Evolutionary conservation across 164 flowering plant species (phyloP), one percentile per base, ranked within the genome.

Genomic region (Magnolia sinica): DNA sequence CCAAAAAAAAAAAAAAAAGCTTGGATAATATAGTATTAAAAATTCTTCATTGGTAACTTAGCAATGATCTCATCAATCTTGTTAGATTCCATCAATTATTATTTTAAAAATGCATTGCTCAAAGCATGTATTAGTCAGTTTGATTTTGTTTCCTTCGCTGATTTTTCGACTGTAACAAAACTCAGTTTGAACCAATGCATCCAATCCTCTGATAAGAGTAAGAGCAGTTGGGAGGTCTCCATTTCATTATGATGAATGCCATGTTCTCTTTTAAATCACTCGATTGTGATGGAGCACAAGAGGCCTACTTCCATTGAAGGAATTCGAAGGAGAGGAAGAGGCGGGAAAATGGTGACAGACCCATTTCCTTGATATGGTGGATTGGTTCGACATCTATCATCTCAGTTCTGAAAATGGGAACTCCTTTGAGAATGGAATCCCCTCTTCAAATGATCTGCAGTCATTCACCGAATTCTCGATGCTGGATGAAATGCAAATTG

Each of bases 401-500:
- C 73, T 76, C 23, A 69, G 50, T 31, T 27, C 29, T 27, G 29
- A 27, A 27, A 27, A 27, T 27, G 83, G 67, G 16, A 76, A 64
- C 9, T 49, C 72, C 11, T n/a, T 70, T 19, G 61, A 45, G 8
- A 72, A 71, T 70, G 81, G 52, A 18, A 58, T 66, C 45, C 3
- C 70, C 27, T 68, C 77, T 7, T 72, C 83, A 59, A 65, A 27
- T 5, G 74, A 78, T 59, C 82, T 67, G n/a, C 81, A 74, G 67
- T 65, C 64, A 7, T 78, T 74, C 68, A 69, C 77, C 1, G 81
- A 79, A 73, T 72, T 52, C 23, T 73, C 63, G 0, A 58, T 79
- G 71, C 64, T 80, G 19, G 84, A 79, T 73, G 84, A 81, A 68
- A 50, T 80, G 9, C 73, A 71, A 8, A 71, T 79, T 63, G 73